phyloP scores from a whole-genome alignment of 495 filamentous ascomycete species.

The Xylaria scruposa region DNA sequence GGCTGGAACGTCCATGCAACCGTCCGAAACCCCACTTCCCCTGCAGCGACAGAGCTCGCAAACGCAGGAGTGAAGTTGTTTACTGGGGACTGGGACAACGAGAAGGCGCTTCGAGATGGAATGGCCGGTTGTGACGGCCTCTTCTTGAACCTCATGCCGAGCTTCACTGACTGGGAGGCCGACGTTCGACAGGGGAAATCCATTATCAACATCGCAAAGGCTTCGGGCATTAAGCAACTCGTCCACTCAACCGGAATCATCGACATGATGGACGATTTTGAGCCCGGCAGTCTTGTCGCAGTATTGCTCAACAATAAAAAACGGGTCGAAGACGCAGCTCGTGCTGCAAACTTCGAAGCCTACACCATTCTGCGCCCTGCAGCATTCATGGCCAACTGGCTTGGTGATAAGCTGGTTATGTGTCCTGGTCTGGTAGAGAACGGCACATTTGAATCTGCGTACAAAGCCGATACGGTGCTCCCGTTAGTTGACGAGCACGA shows the following conservation, averaged over 20 bases:
- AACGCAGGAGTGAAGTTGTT: conserved; percentile 48
- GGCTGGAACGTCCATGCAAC: conserved; percentile 50
- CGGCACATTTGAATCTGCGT: conserved; percentile 37
- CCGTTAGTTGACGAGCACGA: conserved; percentile 56
- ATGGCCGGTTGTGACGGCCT: conserved; percentile 51
- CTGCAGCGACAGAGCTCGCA: conserved; percentile 44
- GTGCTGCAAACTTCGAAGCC: conserved; percentile 43
- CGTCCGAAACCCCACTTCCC: conserved; percentile 45
- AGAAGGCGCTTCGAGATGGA: conserved; percentile 41
- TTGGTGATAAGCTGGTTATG: conserved; percentile 44
- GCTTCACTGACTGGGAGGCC: conserved; percentile 31
- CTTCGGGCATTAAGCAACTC: conserved; percentile 43
- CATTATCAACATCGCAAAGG: conserved; percentile 52
- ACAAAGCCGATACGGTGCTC: conserved; percentile 39
- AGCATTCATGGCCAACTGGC: conserved; percentile 60
- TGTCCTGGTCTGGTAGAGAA: conserved; percentile 47
- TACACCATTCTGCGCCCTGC: conserved; percentile 58
- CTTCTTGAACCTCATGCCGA: conserved; percentile 57
- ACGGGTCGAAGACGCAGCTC: conserved; percentile 47
- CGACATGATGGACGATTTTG: conserved; percentile 21
- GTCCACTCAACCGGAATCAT: conserved; percentile 49
- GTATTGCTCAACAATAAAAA: conserved; percentile 45
- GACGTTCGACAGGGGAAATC: conserved; percentile 49
- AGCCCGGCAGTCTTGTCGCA: conserved; percentile 35
- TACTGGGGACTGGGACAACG: conserved; percentile 51